Evolutionary conservation across 257 asterid species (phyloP).

Genomic region (Rauvolfia tetraphylla): DNA sequence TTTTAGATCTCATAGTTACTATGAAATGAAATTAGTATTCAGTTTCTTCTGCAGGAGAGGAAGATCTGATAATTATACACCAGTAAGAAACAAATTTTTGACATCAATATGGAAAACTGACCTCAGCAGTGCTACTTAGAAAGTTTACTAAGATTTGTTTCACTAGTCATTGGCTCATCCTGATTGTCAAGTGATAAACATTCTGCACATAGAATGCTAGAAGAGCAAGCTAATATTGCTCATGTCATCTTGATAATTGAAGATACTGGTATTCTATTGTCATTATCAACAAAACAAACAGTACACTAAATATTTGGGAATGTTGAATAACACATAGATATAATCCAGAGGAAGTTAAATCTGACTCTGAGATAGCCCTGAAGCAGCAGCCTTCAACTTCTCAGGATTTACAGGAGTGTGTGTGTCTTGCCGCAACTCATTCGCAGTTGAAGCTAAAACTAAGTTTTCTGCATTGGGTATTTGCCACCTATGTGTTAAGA

Average conservation of each 20-base stretch:
- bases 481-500: conserved; percentile 60
- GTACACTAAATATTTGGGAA: not conserved
- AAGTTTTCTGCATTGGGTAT: conserved; percentile 57
- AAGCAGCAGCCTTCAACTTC: conserved; percentile 77
- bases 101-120: not conserved
- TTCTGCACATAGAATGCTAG: not conserved
- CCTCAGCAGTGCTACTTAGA: not conserved
- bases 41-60: not conserved
- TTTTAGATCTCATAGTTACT: not conserved
- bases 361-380: conserved; percentile 71
- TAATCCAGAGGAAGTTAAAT: conserved; percentile 5
- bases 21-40: not conserved
- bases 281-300: not conserved
- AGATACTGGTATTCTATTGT: not conserved
- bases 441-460: conserved; percentile 78
- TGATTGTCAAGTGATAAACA: not conserved
- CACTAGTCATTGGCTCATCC: not conserved
- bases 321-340: not conserved
- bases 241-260: not conserved
- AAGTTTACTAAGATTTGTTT: not conserved
- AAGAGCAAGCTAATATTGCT: not conserved
- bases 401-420: conserved; percentile 54
- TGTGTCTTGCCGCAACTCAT: conserved; percentile 66
- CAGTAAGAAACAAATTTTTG: not conserved
- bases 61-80: not conserved